These are phyloP conservation scores for Metschnikowia chrysomelidarum DNA, from an alignment of 805 yeast species.

Conservation along the genomic window DNA sequence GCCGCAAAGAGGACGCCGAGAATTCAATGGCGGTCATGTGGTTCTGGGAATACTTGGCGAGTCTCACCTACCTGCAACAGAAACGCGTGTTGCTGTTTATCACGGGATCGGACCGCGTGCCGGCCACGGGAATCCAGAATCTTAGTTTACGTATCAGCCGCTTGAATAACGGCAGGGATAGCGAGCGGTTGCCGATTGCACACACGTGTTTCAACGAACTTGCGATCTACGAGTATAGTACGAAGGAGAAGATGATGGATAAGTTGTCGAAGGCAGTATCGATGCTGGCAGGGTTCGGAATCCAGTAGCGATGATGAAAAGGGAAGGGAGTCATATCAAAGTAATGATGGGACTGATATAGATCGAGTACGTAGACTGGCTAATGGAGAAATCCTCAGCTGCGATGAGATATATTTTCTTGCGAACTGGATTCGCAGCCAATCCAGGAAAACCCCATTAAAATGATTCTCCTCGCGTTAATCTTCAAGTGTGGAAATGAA, in stretches of 20 bases:
- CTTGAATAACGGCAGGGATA: constrained; percentile 29
- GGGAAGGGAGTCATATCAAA: too few relatives aligned
- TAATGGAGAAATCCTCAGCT: too few relatives aligned
- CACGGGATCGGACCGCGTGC: constrained; percentile 89
- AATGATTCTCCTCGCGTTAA: too few relatives aligned
- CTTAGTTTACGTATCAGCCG: constrained; percentile 69
- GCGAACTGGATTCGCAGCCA: too few relatives aligned
- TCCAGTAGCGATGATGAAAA: constrained; percentile 44
- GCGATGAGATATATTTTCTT: too few relatives aligned
- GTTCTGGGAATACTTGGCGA: constrained; percentile 84
- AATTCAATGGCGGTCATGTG: constrained; percentile 52
- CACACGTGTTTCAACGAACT: constrained; percentile 96
- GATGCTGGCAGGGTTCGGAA: constrained; percentile 86
- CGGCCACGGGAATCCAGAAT: constrained; percentile 86
- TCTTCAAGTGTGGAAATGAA: too few relatives aligned
- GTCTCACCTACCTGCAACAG: constrained; percentile 47
- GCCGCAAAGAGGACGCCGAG: constrained; percentile 33
- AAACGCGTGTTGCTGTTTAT: constrained; percentile 69
- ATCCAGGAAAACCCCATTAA: too few relatives aligned
- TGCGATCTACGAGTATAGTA: constrained; percentile 64
- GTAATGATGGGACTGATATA: too few relatives aligned
- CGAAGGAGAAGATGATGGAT: constrained; percentile 49
- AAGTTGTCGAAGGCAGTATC: constrained; percentile 69
- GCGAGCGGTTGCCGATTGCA: constrained; percentile 69
- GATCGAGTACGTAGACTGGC: too few relatives aligned